Conservation (phyloP, 306 rosid genomes). For the Mucuna pruriens region DNA sequence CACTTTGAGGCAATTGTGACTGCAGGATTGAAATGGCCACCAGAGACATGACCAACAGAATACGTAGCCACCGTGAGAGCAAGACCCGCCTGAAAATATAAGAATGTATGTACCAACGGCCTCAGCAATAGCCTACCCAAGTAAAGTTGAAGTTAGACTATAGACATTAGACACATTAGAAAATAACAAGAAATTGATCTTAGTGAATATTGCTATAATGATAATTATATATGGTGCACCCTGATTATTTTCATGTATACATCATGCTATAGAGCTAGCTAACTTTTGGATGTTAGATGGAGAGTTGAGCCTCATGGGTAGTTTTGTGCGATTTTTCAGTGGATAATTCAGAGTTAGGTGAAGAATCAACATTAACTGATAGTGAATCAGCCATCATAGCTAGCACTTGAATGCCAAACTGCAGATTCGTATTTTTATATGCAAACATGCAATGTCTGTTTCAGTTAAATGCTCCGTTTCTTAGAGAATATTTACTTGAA, state of each 20-base stretch:
- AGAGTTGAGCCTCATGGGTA: conserved; percentile 26
- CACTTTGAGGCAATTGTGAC: conserved; percentile 51
- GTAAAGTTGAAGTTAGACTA: background rate
- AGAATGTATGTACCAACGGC: conserved; percentile 53
- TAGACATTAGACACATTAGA: background rate
- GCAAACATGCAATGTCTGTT: background rate
- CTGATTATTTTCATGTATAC: conserved; percentile 34
- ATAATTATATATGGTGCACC: background rate
- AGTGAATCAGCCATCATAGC: conserved; percentile 48
- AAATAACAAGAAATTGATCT: background rate
- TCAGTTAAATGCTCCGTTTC: background rate
- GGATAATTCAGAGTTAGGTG: conserved; percentile 37
- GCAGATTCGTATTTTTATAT: conserved; percentile 1
- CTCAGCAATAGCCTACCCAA: conserved; percentile 51
- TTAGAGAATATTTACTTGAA: background rate
- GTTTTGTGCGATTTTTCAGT: background rate
- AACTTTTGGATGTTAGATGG: conserved; percentile 43
- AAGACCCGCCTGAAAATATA: conserved; percentile 57
- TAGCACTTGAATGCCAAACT: background rate
- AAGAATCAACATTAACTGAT: conserved; percentile 35
- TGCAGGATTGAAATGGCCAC: conserved; percentile 64
- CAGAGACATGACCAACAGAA: conserved; percentile 59
- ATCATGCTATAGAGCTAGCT: background rate
- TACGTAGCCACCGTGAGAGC: conserved; percentile 44
- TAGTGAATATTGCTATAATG: background rate